phyloP scores from a whole-genome alignment of 148 eudicot genomes.

The Tetragonia tetragonoides region DNA sequence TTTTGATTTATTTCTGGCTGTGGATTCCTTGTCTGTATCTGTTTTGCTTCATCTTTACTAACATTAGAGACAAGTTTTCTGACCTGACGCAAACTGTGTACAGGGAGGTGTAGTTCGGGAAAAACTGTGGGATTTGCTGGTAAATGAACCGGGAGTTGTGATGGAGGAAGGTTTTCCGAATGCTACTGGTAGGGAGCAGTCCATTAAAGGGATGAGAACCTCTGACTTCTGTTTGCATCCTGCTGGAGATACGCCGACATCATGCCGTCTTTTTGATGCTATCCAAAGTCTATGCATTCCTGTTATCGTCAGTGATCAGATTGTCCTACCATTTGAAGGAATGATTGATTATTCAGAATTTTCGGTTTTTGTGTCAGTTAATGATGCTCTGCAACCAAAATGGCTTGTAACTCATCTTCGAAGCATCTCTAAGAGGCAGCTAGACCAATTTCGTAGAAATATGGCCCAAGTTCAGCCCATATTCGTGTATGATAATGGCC shows the following conservation, averaged over 20 bases:
- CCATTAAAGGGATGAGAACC: slow-evolving; percentile 87
- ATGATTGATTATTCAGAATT: slow-evolving; percentile 83
- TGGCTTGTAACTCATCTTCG: slow-evolving; percentile 74
- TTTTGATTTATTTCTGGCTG: too few species aligned
- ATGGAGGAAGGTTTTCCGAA: slow-evolving; percentile 99
- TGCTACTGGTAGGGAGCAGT: slow-evolving; percentile 89
- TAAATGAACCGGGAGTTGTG: slow-evolving; percentile 61
- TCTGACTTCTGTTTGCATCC: slow-evolving; percentile 97
- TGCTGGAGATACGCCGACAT: slow-evolving; percentile 97
- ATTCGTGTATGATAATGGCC: slow-evolving; percentile 67
- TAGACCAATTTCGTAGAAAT: slow-evolving; percentile 51
- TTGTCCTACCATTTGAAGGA: slow-evolving; percentile 94
- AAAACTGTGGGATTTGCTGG: slow-evolving; percentile 78
- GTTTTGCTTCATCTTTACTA: background rate
- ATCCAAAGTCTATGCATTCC: slow-evolving; percentile 96
- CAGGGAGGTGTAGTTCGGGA: slow-evolving; percentile 90
- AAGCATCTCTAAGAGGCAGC: slow-evolving; percentile 49
- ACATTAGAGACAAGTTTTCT: background rate
- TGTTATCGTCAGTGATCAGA: slow-evolving; percentile 76
- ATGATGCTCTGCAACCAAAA: slow-evolving; percentile 72
- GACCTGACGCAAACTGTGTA: background rate
- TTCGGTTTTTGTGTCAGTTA: slow-evolving; percentile 65
- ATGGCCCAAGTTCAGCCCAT: slow-evolving; percentile 71
- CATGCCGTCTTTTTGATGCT: slow-evolving; percentile 94
- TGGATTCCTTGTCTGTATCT: background rate